Conservation (phyloP, 1,139 yeast species). For the Suhomyces terraborum region DNA sequence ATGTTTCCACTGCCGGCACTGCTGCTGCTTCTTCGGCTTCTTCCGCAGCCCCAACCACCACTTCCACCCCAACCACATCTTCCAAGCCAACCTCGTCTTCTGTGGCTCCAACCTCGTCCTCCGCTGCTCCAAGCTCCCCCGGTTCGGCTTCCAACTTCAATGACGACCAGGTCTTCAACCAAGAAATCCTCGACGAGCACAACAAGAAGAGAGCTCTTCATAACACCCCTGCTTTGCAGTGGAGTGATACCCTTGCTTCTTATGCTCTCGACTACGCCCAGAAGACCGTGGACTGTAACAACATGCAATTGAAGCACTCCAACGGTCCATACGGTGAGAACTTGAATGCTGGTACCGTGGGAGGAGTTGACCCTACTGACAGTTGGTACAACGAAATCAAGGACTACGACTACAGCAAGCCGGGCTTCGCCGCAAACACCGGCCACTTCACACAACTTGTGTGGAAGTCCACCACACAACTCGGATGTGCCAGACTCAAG, state of each 20-base stretch:
- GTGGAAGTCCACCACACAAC: constrained; percentile 57
- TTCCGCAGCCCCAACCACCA: constrained; percentile 11
- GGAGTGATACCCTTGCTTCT: constrained; percentile 50
- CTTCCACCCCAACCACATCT: neutral
- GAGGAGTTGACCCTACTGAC: constrained; percentile 54
- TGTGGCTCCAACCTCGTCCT: constrained; percentile 3
- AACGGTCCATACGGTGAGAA: constrained; percentile 61
- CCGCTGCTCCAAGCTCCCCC: constrained; percentile 8
- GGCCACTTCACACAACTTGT: constrained; percentile 74
- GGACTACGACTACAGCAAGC: constrained; percentile 49
- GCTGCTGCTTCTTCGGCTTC: constrained; percentile 10
- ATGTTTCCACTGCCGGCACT: constrained; percentile 1
- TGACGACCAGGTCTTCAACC: constrained; percentile 16
- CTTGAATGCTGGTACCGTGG: constrained; percentile 54
- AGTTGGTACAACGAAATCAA: constrained; percentile 68
- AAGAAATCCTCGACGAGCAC: constrained; percentile 48
- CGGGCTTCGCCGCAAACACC: constrained; percentile 45
- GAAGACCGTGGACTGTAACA: constrained; percentile 48
- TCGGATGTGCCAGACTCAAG: constrained; percentile 63
- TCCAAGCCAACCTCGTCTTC: neutral
- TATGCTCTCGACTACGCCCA: constrained; percentile 53
- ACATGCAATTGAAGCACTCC: constrained; percentile 54
- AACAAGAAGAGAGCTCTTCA: constrained; percentile 58
- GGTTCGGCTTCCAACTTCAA: constrained; percentile 13
- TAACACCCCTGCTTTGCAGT: constrained; percentile 46